Evolutionary conservation across 140 eudicot genomes (phyloP).

Genomic region (Stevia rebaudiana): DNA sequence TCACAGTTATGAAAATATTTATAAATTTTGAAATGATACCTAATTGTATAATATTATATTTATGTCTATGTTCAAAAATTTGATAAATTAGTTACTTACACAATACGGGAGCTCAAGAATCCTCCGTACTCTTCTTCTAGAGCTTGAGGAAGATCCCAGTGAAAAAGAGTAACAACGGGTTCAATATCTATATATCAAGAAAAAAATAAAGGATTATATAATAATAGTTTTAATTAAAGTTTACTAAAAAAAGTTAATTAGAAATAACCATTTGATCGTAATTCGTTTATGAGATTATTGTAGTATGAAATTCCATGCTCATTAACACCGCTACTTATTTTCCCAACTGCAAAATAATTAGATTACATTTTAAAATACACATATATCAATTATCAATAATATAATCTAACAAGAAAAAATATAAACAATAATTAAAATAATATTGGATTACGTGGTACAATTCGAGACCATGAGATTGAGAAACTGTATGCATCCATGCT

Average conservation of each 20-base stretch:
- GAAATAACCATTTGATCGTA: constrained; percentile 28
- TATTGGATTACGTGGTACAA: constrained; percentile 39
- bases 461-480: constrained; percentile 51
- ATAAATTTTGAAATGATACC: too few relatives aligned
- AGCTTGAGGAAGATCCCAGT: constrained; percentile 57
- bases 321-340: constrained; percentile 35
- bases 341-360: constrained; percentile 36
- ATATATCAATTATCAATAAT: neutral
- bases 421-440: neutral
- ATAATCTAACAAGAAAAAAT: neutral
- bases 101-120: constrained; percentile 36
- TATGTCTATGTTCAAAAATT: too few relatives aligned
- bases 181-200: constrained; percentile 31
- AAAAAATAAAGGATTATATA: neutral
- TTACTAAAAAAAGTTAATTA: neutral
- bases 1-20: too few relatives aligned
- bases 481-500: constrained; percentile 48
- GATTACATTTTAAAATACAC: neutral
- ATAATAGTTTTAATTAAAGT: neutral
- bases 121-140: constrained; percentile 58
- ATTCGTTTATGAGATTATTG: constrained; percentile 42
- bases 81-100: constrained; percentile 38
- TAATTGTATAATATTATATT: too few relatives aligned
- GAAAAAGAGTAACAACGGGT: constrained; percentile 53
- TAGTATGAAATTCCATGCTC: constrained; percentile 41